Evolutionary conservation across 2,329 filamentous ascomycete genomes (phyloP).

Genomic region (Colletotrichum gigasporum): DNA sequence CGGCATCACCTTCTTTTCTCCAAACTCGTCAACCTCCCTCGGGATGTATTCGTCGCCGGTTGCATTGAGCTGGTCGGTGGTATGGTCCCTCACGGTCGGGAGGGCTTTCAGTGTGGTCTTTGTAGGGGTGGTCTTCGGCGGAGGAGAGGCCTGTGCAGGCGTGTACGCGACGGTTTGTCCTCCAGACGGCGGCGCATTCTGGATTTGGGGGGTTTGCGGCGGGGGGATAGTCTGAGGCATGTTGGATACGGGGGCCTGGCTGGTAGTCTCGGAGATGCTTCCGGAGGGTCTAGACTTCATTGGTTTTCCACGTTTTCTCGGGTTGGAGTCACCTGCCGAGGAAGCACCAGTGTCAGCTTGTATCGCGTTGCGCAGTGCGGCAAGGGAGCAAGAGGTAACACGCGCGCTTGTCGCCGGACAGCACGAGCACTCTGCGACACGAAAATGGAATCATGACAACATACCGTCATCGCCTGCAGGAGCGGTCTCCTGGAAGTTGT

Average conservation of each 20-base stretch:
- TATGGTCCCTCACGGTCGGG: constrained; percentile 95
- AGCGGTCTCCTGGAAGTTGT: constrained; percentile 66
- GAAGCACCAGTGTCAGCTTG: constrained; percentile 40
- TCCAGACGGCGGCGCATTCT: constrained; percentile 54
- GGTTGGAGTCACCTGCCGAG: constrained; percentile 56
- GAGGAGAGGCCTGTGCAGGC: constrained; percentile 57
- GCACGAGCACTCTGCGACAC: constrained; percentile 15
- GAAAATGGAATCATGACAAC: constrained; percentile 56
- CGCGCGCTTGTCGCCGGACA: constrained; percentile 30
- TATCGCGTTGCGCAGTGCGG: constrained; percentile 39
- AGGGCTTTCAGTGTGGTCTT: constrained; percentile 92
- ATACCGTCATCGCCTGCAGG: constrained; percentile 77
- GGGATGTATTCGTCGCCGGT: constrained; percentile 95
- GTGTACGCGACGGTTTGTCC: constrained; percentile 51
- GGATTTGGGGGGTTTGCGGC: constrained; percentile 65
- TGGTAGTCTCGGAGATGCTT: constrained; percentile 65
- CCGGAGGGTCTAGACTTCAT: constrained; percentile 67
- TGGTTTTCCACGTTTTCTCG: constrained; percentile 68
- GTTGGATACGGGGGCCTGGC: constrained; percentile 58
- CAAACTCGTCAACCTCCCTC: constrained; percentile 89
- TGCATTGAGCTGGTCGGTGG: constrained; percentile 90
- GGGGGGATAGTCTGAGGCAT: constrained; percentile 52
- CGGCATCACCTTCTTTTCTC: constrained; percentile 90
- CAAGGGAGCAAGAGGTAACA: constrained; percentile 45
- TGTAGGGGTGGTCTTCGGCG: constrained; percentile 81